A percentile compares a stretch with the other conserved stretches of the same genome.
Evolutionary conservation across 768 basidiomycete species (phyloP).

Genomic region (Lanmaoa pseudosensibilis): DNA sequence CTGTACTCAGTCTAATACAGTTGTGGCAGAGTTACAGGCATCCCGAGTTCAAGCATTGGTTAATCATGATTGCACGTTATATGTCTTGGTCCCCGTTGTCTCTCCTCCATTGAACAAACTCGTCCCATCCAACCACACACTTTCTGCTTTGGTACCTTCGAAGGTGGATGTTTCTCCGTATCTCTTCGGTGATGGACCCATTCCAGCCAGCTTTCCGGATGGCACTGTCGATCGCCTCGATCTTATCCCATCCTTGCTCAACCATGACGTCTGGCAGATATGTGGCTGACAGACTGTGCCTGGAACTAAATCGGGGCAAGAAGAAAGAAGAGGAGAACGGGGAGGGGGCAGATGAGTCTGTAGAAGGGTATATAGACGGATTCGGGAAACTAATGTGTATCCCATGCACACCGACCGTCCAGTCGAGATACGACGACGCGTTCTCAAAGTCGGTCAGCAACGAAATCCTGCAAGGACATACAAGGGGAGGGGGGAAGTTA

Average conservation of each 20-base stretch:
- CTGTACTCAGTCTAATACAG: slow-evolving; percentile 6
- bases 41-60: slow-evolving; percentile 1
- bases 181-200: slow-evolving; percentile 77
- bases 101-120: slow-evolving; percentile 75
- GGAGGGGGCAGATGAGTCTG: slow-evolving; percentile 59
- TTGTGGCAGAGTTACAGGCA: slow-evolving; percentile 10
- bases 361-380: slow-evolving; percentile 55
- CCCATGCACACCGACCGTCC: slow-evolving; percentile 91
- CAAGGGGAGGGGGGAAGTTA: neutral
- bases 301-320: slow-evolving; percentile 53
- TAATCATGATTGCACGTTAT: slow-evolving; percentile 11
- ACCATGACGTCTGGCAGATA: slow-evolving; percentile 92
- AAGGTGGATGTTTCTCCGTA: slow-evolving; percentile 72
- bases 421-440: slow-evolving; percentile 82
- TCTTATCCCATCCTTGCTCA: slow-evolving; percentile 92
- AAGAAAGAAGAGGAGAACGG: slow-evolving; percentile 67
- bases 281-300: slow-evolving; percentile 74
- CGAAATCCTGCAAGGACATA: slow-evolving; percentile 62
- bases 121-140: slow-evolving; percentile 68
- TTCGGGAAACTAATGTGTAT: slow-evolving; percentile 88
- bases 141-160: slow-evolving; percentile 80
- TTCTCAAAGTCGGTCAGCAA: slow-evolving; percentile 93
- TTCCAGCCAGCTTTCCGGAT: slow-evolving; percentile 93
- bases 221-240: slow-evolving; percentile 87
- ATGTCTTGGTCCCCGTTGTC: slow-evolving; percentile 42